Conservation (phyloP, 2,329 filamentous ascomycete genomes). For the Sphaceloma murrayae region DNA sequence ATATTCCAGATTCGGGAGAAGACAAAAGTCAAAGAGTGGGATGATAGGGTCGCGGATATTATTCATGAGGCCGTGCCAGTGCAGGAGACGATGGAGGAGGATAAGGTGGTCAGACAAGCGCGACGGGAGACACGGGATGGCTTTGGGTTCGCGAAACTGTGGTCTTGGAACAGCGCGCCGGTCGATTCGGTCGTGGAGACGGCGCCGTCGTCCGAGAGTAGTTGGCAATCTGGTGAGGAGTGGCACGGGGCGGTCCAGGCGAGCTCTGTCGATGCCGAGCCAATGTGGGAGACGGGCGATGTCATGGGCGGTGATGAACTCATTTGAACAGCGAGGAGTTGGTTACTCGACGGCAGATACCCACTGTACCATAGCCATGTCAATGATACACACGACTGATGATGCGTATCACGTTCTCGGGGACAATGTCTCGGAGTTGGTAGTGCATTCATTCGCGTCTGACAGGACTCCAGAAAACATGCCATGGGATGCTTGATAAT, state of each 20-base stretch:
- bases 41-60: not conserved
- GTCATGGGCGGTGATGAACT: slow-evolving; percentile 9
- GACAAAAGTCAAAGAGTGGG: slow-evolving; percentile 9
- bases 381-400: slow-evolving; percentile 9
- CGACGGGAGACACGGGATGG: not conserved
- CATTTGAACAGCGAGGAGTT: slow-evolving; percentile 8
- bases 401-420: slow-evolving; percentile 1
- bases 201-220: not conserved
- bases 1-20: not conserved
- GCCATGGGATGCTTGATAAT: not conserved
- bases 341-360: not conserved
- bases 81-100: slow-evolving; percentile 12
- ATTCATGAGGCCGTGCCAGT: not conserved
- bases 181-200: slow-evolving; percentile 4
- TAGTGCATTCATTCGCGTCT: not conserved
- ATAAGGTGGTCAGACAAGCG: slow-evolving; percentile 6
- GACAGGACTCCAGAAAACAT: not conserved
- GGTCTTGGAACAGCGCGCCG: slow-evolving; percentile 13
- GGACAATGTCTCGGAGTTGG: too few relatives aligned
- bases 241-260: not conserved
- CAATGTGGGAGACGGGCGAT: slow-evolving; percentile 14
- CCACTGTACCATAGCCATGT: not conserved
- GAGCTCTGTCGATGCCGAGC: not conserved
- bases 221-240: not conserved
- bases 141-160: not conserved